phyloP scores from a whole-genome alignment of 306 rosid species.

The Cucumis cinereus region DNA sequence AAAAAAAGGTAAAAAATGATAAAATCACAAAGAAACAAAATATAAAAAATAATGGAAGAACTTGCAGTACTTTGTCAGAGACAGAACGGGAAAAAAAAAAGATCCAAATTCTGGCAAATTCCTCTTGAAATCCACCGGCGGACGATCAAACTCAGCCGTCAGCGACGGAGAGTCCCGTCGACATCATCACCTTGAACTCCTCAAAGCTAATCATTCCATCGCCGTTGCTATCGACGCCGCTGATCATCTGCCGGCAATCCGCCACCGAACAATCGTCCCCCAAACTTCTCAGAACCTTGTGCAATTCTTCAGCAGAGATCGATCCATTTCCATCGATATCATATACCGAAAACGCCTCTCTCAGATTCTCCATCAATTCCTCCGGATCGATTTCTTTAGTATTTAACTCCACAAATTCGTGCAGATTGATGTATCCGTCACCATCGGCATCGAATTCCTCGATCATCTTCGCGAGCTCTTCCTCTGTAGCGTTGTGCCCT shows the following conservation, averaged over 20 bases:
- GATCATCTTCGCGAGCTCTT: slow-evolving; percentile 53
- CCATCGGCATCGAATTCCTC: slow-evolving; percentile 70
- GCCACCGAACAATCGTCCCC: slow-evolving; percentile 67
- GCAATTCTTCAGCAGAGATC: slow-evolving; percentile 74
- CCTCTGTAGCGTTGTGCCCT: slow-evolving; percentile 39
- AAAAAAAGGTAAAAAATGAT: neutral
- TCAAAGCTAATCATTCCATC: slow-evolving; percentile 85
- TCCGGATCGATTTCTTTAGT: slow-evolving; percentile 61
- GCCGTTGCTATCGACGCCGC: slow-evolving; percentile 72
- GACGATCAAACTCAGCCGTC: neutral
- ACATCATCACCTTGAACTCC: slow-evolving; percentile 72
- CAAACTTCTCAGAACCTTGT: slow-evolving; percentile 48
- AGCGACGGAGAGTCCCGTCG: slow-evolving; percentile 7
- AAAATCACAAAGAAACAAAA: neutral
- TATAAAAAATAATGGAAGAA: neutral
- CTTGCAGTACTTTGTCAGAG: neutral
- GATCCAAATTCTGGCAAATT: neutral
- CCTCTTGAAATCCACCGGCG: neutral
- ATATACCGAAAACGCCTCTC: slow-evolving; percentile 70
- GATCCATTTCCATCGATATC: slow-evolving; percentile 75
- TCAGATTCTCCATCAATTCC: slow-evolving; percentile 53
- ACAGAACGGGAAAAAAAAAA: neutral
- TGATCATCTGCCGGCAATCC: slow-evolving; percentile 72
- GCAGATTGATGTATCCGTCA: slow-evolving; percentile 59
- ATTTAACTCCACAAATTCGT: slow-evolving; percentile 64